Evolutionary conservation across 1,284 basidiomycete genomes (phyloP).

Genomic region (Cutaneotrichosporon cavernicola): DNA sequence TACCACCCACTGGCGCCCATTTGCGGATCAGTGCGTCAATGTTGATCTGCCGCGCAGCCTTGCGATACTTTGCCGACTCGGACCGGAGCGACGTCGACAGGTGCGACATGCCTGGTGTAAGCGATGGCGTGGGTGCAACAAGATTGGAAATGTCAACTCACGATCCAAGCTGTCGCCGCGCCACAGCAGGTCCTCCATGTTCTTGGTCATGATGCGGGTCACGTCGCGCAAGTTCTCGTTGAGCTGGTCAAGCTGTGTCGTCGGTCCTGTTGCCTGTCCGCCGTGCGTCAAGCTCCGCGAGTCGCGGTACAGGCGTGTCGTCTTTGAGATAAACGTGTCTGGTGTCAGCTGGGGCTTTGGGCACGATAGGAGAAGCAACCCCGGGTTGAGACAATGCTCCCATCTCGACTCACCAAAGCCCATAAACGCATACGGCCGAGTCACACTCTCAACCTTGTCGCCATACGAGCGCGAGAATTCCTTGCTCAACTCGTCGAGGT

Average conservation of each 20-base stretch:
- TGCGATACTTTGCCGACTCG: constrained; percentile 96
- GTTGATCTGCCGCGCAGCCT: constrained; percentile 93
- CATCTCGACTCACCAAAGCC: constrained; percentile 74
- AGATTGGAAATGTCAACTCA: constrained; percentile 12
- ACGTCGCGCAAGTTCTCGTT: constrained; percentile 98
- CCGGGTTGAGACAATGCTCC: not conserved
- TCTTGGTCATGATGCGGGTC: constrained; percentile 99
- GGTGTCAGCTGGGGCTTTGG: constrained; percentile 12
- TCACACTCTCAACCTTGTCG: constrained; percentile 77
- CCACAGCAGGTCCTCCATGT: constrained; percentile 94
- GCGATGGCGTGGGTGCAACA: not conserved
- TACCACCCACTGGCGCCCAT: constrained; percentile 85
- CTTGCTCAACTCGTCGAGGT: constrained; percentile 93
- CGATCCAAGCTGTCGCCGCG: constrained; percentile 57
- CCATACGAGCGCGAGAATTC: constrained; percentile 91
- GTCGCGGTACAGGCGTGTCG: constrained; percentile 90
- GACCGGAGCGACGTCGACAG: constrained; percentile 95
- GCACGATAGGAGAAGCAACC: too few relatives aligned
- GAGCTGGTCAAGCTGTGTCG: constrained; percentile 70
- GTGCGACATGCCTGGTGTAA: constrained; percentile 81
- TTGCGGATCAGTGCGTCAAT: constrained; percentile 89
- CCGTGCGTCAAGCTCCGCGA: constrained; percentile 72
- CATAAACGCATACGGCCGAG: constrained; percentile 92
- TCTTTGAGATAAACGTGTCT: constrained; percentile 99
- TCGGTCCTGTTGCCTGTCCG: constrained; percentile 33